A percentile compares a stretch with the other conserved stretches of the same genome.
Evolutionary conservation across 352 stramenopile species (phyloP).

Genomic region (Phytophthora fragariaefolia): DNA sequence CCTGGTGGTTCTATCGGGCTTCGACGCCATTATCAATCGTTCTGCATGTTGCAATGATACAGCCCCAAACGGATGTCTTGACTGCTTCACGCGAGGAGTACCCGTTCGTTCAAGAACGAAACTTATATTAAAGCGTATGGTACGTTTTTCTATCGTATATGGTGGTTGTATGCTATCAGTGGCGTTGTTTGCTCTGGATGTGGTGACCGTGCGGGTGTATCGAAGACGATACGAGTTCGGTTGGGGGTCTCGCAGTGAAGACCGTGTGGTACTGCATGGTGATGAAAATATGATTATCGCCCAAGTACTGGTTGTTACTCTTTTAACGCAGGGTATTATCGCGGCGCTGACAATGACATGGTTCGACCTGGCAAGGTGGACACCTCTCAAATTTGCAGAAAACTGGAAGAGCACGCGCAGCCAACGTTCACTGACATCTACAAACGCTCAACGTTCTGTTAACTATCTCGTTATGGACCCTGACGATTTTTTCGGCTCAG

Average conservation of each 20-base stretch:
- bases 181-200: conserved; percentile 25
- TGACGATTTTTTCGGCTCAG: conserved; percentile 21
- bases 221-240: conserved; percentile 22
- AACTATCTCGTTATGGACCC: conserved; percentile 38
- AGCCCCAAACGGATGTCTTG: conserved; percentile 35
- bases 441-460: conserved; percentile 6
- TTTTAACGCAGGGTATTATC: conserved; percentile 22
- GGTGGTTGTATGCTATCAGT: conserved; percentile 27
- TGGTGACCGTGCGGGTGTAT: conserved; percentile 29
- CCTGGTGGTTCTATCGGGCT: conserved; percentile 15
- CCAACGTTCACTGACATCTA: conserved; percentile 6
- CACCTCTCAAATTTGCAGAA: conserved; percentile 12
- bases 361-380: conserved; percentile 40
- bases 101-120: conserved; percentile 24
- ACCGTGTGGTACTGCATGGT: not conserved
- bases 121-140: conserved; percentile 33
- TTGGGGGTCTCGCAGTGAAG: conserved; percentile 1
- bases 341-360: conserved; percentile 24
- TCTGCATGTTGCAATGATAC: conserved; percentile 38
- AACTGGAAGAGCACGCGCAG: conserved; percentile 4
- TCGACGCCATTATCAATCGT: conserved; percentile 36
- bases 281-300: conserved; percentile 9
- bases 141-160: conserved; percentile 19
- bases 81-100: conserved; percentile 40
- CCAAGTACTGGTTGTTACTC: conserved; percentile 2